Evolutionary conservation across 2,329 filamentous ascomycete species (phyloP), one percentile per base, ranked within the genome.

Genomic region (Exophiala spinifera): DNA sequence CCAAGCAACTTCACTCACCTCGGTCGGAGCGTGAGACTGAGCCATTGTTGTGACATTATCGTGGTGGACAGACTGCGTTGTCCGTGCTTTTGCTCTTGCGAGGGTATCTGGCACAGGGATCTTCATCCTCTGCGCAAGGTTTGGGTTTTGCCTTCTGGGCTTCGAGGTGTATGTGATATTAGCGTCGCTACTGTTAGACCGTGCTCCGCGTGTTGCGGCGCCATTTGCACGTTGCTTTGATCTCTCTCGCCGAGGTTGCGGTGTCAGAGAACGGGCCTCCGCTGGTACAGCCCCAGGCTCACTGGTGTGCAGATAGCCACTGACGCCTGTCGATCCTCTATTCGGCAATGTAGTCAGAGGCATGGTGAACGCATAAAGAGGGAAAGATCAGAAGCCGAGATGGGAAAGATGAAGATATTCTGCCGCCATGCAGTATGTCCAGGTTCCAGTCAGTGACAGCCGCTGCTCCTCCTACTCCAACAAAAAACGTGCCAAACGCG

Each of bases 161-260:
- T 17, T 39, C 45, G 11, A 33, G 19, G 28, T 42, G 21, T 17
- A 37, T 37, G 15, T 23, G 21, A 13, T 21, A 40, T 21, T 34
- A 31, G 46, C 49, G 28, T 42, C 25, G 10, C 43, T 51, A 25
- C 48, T 55, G 4, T 10, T 40, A 8, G 44, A 23, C 20, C 45
- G 33, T 25, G 51, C 23, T 20, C 19, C 25, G 15, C 34, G 13
- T 25, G 25, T 25, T 13, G 25, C 31, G 15, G 33, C 19, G 14
- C 49, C 49, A 33, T 53, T 49, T n/a, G 42, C 49, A 48, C 43
- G 37, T 20, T 56, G 53, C n/a, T 42, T 25, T n/a, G 53, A 42
- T 23, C 50, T 46, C 23, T 56, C 53, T n/a, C 44, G 50, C n/a
- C 46, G 44, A 19, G 51, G 57, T 39, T 60, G 57, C 13, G 57